Conservation (phyloP, 2,329 filamentous ascomycete species). For the Sphaerostilbella broomeana region DNA sequence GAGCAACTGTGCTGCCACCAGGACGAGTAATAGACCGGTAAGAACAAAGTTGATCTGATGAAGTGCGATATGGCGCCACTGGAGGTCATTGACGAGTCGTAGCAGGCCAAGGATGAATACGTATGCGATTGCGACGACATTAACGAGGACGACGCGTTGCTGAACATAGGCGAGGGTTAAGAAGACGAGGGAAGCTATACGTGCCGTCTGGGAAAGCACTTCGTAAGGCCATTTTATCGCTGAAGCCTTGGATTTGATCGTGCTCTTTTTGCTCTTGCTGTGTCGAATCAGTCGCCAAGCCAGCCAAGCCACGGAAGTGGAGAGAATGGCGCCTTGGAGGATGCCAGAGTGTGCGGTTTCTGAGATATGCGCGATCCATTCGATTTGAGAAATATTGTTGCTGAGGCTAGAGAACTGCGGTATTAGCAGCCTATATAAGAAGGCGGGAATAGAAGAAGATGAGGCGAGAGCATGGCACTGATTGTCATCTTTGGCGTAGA, state of each 20-base stretch:
- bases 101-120: constrained; percentile 38
- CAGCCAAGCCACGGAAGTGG: constrained; percentile 31
- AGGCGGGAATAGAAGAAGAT: too few species aligned
- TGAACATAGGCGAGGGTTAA: constrained; percentile 30
- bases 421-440: too few species aligned
- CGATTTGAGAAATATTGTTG: constrained; percentile 10
- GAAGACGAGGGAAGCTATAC: constrained; percentile 35
- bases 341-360: constrained; percentile 35
- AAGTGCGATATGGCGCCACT: constrained; percentile 40
- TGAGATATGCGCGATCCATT: constrained; percentile 35
- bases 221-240: constrained; percentile 38
- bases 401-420: constrained; percentile 12
- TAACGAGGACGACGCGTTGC: constrained; percentile 30
- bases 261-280: constrained; percentile 20
- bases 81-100: constrained; percentile 33
- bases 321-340: constrained; percentile 32
- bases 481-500: neutral
- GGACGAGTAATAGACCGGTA: constrained; percentile 29
- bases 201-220: constrained; percentile 34
- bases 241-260: constrained; percentile 28
- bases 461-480: neutral
- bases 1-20: constrained; percentile 33
- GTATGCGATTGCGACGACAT: constrained; percentile 33
- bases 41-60: constrained; percentile 44
- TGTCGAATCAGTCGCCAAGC: constrained; percentile 28